Percentiles rank a stretch among this genome's conserved stretches.
These are phyloP conservation scores for Phellopilus nigrolimitatus DNA, from an alignment of 1,284 basidiomycete genomes.

Conservation along the genomic window DNA sequence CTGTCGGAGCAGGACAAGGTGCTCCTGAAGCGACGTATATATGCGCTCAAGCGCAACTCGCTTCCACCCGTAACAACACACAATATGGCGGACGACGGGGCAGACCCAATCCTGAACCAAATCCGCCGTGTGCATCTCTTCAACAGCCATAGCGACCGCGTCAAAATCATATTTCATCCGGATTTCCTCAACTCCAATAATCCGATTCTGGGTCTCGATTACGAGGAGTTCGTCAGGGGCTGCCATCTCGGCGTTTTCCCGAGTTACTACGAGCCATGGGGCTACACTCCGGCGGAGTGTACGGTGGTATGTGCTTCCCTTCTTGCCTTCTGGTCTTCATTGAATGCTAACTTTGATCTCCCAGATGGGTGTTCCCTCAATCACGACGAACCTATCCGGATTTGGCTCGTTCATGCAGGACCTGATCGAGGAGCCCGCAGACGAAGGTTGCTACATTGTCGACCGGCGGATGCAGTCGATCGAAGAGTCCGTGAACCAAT, in stretches of 20 bases:
- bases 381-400: constrained; percentile 96
- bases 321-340: constrained; percentile 27
- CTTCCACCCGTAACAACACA: constrained; percentile 94
- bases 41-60: constrained; percentile 91
- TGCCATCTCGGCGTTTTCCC: constrained; percentile 99
- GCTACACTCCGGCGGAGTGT: constrained; percentile 83
- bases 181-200: constrained; percentile 98
- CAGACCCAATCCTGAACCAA: constrained; percentile 93
- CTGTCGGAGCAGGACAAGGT: constrained; percentile 92
- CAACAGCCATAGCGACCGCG: constrained; percentile 78
- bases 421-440: constrained; percentile 86
- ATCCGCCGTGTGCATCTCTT: constrained; percentile 91
- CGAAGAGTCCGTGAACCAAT: constrained; percentile 84
- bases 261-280: constrained; percentile 94
- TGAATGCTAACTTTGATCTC: constrained; percentile 17
- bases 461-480: constrained; percentile 88
- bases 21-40: constrained; percentile 93
- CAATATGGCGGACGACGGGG: constrained; percentile 94
- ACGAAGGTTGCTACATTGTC: constrained; percentile 93
- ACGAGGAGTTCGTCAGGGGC: constrained; percentile 97
- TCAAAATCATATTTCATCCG: constrained; percentile 98
- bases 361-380: constrained; percentile 92
- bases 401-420: constrained; percentile 99
- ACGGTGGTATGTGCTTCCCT: constrained; percentile 43
- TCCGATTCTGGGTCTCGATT: constrained; percentile 94